A percentile compares a stretch with the other conserved stretches of the same genome.
Evolutionary conservation across 2,329 filamentous ascomycete species (phyloP).

Genomic region (Pseudogymnoascus sp.): DNA sequence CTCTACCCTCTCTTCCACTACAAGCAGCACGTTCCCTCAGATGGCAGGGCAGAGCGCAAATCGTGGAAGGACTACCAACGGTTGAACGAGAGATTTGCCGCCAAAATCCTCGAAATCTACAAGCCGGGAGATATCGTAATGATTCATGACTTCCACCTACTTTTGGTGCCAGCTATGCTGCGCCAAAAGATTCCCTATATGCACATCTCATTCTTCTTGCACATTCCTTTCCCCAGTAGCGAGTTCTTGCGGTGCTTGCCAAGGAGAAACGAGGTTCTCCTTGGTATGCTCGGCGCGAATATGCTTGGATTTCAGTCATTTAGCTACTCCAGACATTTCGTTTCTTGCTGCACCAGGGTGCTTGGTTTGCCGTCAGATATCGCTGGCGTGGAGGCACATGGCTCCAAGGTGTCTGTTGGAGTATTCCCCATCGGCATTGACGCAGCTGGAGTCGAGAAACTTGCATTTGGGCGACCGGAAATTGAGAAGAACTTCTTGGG

Average conservation of each 20-base stretch:
- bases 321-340: slow-evolving; percentile 90
- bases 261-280: slow-evolving; percentile 79
- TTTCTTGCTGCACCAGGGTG: slow-evolving; percentile 86
- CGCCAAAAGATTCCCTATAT: slow-evolving; percentile 79
- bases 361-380: slow-evolving; percentile 83
- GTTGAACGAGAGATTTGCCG: slow-evolving; percentile 87
- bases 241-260: slow-evolving; percentile 88
- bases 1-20: slow-evolving; percentile 93
- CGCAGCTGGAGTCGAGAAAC: slow-evolving; percentile 65
- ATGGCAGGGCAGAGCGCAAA: slow-evolving; percentile 71
- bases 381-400: slow-evolving; percentile 80
- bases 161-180: slow-evolving; percentile 81
- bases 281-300: slow-evolving; percentile 83
- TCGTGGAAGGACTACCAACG: slow-evolving; percentile 90
- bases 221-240: slow-evolving; percentile 91
- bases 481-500: slow-evolving; percentile 64
- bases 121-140: slow-evolving; percentile 87
- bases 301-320: slow-evolving; percentile 93
- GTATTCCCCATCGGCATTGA: slow-evolving; percentile 95
- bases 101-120: slow-evolving; percentile 80
- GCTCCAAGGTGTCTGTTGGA: slow-evolving; percentile 79
- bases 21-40: slow-evolving; percentile 84
- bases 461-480: slow-evolving; percentile 63
- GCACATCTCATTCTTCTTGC: slow-evolving; percentile 91
- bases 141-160: slow-evolving; percentile 89